Evolutionary conservation across 768 basidiomycete genomes (phyloP), one percentile per base, ranked within the genome.

Genomic region (Rossbeevera mucosa): DNA sequence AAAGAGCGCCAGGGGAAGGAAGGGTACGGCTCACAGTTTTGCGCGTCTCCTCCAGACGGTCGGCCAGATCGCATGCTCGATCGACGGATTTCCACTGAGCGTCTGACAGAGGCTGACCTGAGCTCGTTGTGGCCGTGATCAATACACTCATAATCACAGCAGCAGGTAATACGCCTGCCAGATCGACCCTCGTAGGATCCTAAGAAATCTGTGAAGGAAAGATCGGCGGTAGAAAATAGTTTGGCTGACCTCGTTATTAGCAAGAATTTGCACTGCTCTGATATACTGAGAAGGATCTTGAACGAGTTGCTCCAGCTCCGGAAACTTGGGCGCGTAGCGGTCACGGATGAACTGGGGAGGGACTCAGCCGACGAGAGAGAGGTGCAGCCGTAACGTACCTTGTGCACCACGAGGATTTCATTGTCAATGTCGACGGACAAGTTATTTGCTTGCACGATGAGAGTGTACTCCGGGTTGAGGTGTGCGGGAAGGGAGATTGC

Each of bases 381-480:
- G 24, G 36, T 43, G 29, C 50, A 14, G 30, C 47, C 29, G 24
- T 33, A 13, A 64, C 71, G 57, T 60, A 80, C 93, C 79, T 99
- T 99, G 74, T 99, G 92, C 0, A 99, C 94, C 28, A 99, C 78
- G 30, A 99, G 77, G 50, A 97, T 91, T 70, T 99, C 96, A 61
- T 99, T 99, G 72, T 99, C 96, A 5, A 98, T 85, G 62, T 99
- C 96, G 40, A 99, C 96, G 2, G 94, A 92, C 52, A 98, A 75
- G 70, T 99, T 99, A 75, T 99, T 99, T 22, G 96, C 92, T 60
- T 93, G 86, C 5, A 99, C 96, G 62, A 98, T 98, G 55, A 98
- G 77, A 56, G 86, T 83, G 73, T 99, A 99, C 70, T 99, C 96
- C 1, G 93, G 91, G 65, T 95, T 94, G 55, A 93, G 78, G 65